Conservation (phyloP, 139 green algal species). For the Microglena sp. region DNA sequence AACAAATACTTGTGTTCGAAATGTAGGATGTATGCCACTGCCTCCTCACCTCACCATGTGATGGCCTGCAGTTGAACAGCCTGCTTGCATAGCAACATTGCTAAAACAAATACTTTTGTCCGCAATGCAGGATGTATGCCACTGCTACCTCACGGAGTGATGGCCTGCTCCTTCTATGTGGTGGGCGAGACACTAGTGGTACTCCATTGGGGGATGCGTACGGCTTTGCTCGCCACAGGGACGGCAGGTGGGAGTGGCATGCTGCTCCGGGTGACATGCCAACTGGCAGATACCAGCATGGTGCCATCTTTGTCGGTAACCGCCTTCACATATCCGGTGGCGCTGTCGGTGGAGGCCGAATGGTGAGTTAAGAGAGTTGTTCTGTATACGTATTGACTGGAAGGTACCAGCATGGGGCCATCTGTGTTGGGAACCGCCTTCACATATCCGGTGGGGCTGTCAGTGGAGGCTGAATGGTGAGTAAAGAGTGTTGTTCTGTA, state of each 20-base stretch:
- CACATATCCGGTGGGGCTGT: constrained; percentile 92
- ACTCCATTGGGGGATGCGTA: constrained; percentile 84
- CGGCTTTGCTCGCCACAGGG: constrained; percentile 90
- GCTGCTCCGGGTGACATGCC: constrained; percentile 88
- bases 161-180: constrained; percentile 91
- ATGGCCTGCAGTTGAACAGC: too few relatives aligned
- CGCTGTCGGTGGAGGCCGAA: constrained; percentile 85
- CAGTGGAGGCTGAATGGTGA: constrained; percentile 89
- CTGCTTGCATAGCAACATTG: too few relatives aligned
- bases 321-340: constrained; percentile 90
- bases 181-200: constrained; percentile 73
- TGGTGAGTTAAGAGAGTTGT: too few relatives aligned
- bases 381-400: constrained; percentile 78
- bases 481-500: too few relatives aligned
- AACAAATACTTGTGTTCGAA: too few relatives aligned
- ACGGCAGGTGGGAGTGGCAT: constrained; percentile 99
- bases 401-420: constrained; percentile 91
- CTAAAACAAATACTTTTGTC: too few relatives aligned
- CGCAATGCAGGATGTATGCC: constrained; percentile 95
- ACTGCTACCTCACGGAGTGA: constrained; percentile 83
- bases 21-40: too few relatives aligned
- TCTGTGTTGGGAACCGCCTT: constrained; percentile 91
- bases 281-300: constrained; percentile 88
- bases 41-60: too few relatives aligned
- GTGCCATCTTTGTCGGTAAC: constrained; percentile 89